Percentiles rank a stretch among this genome's conserved stretches.
These are phyloP conservation scores for Pelagophyceae sp. DNA, from an alignment of 352 stramenopile species.

Conservation along the genomic window DNA sequence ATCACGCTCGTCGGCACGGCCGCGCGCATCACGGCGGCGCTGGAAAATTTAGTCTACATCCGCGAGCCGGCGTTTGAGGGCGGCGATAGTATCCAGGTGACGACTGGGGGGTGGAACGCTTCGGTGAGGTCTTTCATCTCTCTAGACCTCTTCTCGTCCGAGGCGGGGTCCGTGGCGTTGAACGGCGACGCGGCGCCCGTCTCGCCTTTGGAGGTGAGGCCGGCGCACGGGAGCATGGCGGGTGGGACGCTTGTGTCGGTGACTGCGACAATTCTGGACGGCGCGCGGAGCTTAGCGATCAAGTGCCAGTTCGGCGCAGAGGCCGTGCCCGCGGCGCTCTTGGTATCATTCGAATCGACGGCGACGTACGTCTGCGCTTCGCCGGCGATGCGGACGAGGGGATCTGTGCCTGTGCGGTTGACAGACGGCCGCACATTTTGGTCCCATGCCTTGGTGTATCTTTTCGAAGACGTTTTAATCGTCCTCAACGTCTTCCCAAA, in stretches of 20 bases:
- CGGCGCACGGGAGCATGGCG: background rate
- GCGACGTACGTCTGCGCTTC: background rate
- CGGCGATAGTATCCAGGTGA: background rate
- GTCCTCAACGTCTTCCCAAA: background rate
- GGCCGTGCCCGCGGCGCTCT: background rate
- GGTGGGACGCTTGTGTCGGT: slow-evolving; percentile 17
- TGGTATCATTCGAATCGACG: background rate
- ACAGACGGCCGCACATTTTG: background rate
- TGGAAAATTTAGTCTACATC: background rate
- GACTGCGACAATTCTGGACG: background rate
- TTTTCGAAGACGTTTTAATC: background rate
- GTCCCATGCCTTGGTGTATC: background rate
- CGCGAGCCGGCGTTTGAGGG: slow-evolving; percentile 11
- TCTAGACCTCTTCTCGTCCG: background rate
- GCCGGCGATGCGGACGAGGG: background rate
- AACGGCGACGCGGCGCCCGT: background rate
- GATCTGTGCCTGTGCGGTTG: background rate
- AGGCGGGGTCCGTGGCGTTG: background rate
- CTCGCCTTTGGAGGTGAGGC: background rate
- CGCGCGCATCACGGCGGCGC: background rate
- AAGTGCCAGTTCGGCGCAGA: background rate
- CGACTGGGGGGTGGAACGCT: background rate
- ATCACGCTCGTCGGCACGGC: background rate
- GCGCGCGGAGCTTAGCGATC: background rate
- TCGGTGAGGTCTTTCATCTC: background rate